These are phyloP conservation scores for Avena eriantha DNA, from an alignment of 176 grass and related monocot genomes.

Conservation along the genomic window DNA sequence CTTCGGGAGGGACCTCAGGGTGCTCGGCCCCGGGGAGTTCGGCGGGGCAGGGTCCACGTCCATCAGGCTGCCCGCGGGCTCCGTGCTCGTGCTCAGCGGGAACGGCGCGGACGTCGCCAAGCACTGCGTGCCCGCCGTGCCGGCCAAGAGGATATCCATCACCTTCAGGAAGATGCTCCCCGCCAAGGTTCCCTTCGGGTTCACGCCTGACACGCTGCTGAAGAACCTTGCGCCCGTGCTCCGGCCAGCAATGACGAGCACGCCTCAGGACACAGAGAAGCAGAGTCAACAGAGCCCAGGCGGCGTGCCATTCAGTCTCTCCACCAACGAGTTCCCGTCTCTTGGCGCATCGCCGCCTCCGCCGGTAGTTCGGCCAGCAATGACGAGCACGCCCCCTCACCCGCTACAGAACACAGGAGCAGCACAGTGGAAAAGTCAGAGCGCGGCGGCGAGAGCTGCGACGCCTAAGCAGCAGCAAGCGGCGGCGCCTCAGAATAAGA, in stretches of 20 bases:
- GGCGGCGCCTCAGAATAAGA: not conserved
- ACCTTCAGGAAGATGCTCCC: conserved; percentile 74
- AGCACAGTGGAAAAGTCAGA: not conserved
- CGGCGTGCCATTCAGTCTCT: not conserved
- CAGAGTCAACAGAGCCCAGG: not conserved
- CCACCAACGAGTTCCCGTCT: not conserved
- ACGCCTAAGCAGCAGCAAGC: not conserved
- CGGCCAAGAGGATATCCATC: conserved; percentile 66
- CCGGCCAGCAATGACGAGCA: not conserved
- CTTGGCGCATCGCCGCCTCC: not conserved
- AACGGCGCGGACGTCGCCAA: conserved; percentile 71
- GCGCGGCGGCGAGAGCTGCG: not conserved
- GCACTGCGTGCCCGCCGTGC: conserved; percentile 73
- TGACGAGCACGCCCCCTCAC: not conserved
- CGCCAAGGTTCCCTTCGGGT: conserved; percentile 45
- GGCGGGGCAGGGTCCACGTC: not conserved
- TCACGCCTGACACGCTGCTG: conserved; percentile 44
- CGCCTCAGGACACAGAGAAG: not conserved
- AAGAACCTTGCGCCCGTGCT: not conserved
- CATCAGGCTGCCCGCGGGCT: conserved; percentile 49
- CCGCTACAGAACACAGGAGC: not conserved
- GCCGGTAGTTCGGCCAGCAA: not conserved
- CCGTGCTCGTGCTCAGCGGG: conserved; percentile 62
- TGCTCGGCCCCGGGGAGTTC: conserved; percentile 52
- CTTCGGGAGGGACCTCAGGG: conserved; percentile 44